Evolutionary conservation across 2,329 filamentous ascomycete species (phyloP), one percentile per base, ranked within the genome.

Genomic region (Talaromyces sp.): DNA sequence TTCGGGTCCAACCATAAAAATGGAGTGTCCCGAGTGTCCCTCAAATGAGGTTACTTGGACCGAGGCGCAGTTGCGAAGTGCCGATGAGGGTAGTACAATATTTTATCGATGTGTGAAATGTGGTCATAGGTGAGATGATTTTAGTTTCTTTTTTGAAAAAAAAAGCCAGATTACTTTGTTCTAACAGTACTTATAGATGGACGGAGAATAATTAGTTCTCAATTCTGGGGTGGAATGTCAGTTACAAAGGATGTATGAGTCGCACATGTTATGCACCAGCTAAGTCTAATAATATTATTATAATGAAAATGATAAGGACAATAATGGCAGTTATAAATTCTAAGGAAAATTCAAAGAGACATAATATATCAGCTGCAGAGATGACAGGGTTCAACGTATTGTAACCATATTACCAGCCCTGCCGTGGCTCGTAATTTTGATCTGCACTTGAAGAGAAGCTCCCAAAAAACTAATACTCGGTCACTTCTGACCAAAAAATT

Each of bases 81-180:
- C 92, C 51, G 92, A 97, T 75, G 92, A 97, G 84, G 92, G 92
- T 54, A 90, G 87, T 62, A 96, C 91, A 0, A 85, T 95, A 61
- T 93, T 96, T 69, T 96, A 91, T 77, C 87, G 82, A 62, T 96
- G 91, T 51, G 75, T 56, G n/a, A 60, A 64, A 53, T 68, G 66
- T 55, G 62, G 60, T 10, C 58, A 67, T 27, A 64, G 60, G 66
- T 66, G 26, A 31, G 17, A n/a, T 27, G 9, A n/a, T 19, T 29
- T 38, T 17, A n/a, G n/a, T n/a, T n/a, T n/a, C 31, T 8, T n/a
- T 49, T 35, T 8, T 11, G 7, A 17, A 19, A 9, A 26, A n/a
- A 24, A n/a, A 26, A 17, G 17, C 32, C 7, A 6, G 9, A 31
- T 56, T 13, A 17, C 21, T 50, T 51, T 11, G 14, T 26, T 52